phyloP scores from a whole-genome alignment of 768 basidiomycete species.

The Mycena indigotica region DNA sequence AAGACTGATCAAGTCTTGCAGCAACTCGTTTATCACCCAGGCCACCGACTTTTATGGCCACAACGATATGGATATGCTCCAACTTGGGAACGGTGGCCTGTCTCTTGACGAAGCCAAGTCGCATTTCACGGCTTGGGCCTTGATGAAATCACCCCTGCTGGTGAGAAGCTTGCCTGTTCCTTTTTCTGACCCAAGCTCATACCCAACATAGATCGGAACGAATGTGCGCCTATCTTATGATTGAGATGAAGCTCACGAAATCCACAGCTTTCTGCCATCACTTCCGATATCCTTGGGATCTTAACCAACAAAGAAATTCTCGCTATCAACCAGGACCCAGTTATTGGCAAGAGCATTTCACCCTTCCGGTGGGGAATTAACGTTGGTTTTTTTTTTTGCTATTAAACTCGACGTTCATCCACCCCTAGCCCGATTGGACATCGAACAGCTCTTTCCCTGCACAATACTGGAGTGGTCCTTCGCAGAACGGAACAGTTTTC shows the following conservation, averaged over 20 bases:
- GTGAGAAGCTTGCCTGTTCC: slow-evolving; percentile 18
- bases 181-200: neutral
- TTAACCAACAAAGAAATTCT: slow-evolving; percentile 65
- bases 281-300: slow-evolving; percentile 53
- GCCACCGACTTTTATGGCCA: slow-evolving; percentile 67
- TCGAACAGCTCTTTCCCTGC: slow-evolving; percentile 53
- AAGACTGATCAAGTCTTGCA: slow-evolving; percentile 26
- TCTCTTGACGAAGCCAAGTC: slow-evolving; percentile 66
- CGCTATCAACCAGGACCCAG: slow-evolving; percentile 70
- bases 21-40: slow-evolving; percentile 67
- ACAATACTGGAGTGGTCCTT: slow-evolving; percentile 66
- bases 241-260: neutral
- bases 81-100: slow-evolving; percentile 67
- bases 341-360: slow-evolving; percentile 59
- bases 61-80: slow-evolving; percentile 70
- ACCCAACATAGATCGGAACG: slow-evolving; percentile 47
- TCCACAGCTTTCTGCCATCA: slow-evolving; percentile 51
- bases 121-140: slow-evolving; percentile 73
- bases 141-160: slow-evolving; percentile 67
- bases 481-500: slow-evolving; percentile 59
- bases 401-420: too few species aligned
- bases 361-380: slow-evolving; percentile 74
- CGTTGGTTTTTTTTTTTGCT: slow-evolving; percentile 45
- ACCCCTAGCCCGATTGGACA: slow-evolving; percentile 43
- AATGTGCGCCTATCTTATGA: slow-evolving; percentile 39